These are phyloP conservation scores for Cytauxzoon felis DNA, from an alignment of 169 alveolate genomes.

Conservation along the genomic window DNA sequence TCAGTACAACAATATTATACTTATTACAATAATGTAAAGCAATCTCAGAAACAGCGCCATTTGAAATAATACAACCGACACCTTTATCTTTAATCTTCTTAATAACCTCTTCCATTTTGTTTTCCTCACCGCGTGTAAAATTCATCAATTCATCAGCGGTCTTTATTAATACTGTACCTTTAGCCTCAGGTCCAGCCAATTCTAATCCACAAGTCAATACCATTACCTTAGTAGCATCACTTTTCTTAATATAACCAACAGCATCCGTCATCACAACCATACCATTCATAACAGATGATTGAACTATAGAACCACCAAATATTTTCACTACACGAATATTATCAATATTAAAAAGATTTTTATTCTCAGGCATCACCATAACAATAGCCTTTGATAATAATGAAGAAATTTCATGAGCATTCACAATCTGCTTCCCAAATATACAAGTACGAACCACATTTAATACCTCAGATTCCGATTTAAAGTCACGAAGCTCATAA, in stretches of 20 bases:
- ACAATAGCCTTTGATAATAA: slow-evolving; percentile 88
- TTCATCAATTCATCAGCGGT: slow-evolving; percentile 93
- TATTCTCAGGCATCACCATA: slow-evolving; percentile 87
- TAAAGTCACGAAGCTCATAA: slow-evolving; percentile 68
- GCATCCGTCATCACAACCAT: slow-evolving; percentile 87
- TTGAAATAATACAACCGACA: slow-evolving; percentile 87
- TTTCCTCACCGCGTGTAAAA: slow-evolving; percentile 90
- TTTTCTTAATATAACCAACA: slow-evolving; percentile 89
- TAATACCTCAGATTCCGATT: slow-evolving; percentile 69
- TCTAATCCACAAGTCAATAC: slow-evolving; percentile 96
- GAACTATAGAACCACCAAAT: slow-evolving; percentile 90
- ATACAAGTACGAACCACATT: slow-evolving; percentile 74
- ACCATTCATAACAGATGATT: slow-evolving; percentile 88
- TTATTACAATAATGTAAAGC: slow-evolving; percentile 96
- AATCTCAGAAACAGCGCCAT: slow-evolving; percentile 94
- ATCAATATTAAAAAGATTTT: slow-evolving; percentile 91
- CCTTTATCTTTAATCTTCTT: slow-evolving; percentile 84
- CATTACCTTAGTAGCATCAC: slow-evolving; percentile 90
- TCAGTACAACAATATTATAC: slow-evolving; percentile 89
- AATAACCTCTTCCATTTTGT: slow-evolving; percentile 83
- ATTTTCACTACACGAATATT: slow-evolving; percentile 96
- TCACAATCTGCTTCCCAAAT: slow-evolving; percentile 60
- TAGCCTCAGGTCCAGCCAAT: slow-evolving; percentile 93
- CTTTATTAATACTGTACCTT: slow-evolving; percentile 96
- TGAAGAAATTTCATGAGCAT: slow-evolving; percentile 17